A percentile compares a stretch with the other conserved stretches of the same genome.
Evolutionary conservation across 2,329 filamentous ascomycete species (phyloP).

Genomic region (Talaromyces sp.): DNA sequence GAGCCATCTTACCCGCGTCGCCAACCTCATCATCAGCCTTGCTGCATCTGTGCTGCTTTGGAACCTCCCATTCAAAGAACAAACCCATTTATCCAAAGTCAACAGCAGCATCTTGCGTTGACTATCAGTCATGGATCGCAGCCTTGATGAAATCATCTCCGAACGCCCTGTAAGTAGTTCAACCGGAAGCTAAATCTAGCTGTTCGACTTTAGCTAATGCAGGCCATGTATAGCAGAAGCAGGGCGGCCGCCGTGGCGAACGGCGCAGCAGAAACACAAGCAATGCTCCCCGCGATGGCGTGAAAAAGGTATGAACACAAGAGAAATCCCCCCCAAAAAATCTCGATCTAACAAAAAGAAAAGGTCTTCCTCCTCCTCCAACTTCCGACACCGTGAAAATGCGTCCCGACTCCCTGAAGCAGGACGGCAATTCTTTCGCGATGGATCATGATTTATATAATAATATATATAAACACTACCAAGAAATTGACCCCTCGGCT

Average conservation of each 20-base stretch:
- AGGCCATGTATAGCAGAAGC: conserved; percentile 8
- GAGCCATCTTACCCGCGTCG: background rate
- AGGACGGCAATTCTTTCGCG: conserved; percentile 13
- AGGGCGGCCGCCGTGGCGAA: conserved; percentile 28
- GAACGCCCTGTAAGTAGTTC: conserved; percentile 51
- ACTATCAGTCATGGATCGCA: conserved; percentile 52
- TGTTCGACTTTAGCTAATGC: background rate
- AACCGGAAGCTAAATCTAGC: too few relatives aligned
- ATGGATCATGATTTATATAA: conserved; percentile 16
- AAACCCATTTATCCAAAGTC: background rate
- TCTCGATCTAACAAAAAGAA: conserved; percentile 12
- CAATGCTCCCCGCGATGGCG: conserved; percentile 71
- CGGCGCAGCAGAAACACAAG: conserved; percentile 38
- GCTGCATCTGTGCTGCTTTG: background rate
- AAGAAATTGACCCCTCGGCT: conserved; percentile 35
- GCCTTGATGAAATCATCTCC: conserved; percentile 60
- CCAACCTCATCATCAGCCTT: background rate
- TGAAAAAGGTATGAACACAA: conserved; percentile 71
- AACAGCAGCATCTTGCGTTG: background rate
- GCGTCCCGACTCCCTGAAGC: conserved; percentile 6
- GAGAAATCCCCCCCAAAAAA: background rate
- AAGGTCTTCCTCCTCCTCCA: conserved; percentile 43
- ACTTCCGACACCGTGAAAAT: conserved; percentile 32
- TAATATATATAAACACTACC: conserved; percentile 21
- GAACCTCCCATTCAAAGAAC: background rate